Evolutionary conservation across 768 basidiomycete species (phyloP).

Genomic region (Chalciporus sphaerocephalus): DNA sequence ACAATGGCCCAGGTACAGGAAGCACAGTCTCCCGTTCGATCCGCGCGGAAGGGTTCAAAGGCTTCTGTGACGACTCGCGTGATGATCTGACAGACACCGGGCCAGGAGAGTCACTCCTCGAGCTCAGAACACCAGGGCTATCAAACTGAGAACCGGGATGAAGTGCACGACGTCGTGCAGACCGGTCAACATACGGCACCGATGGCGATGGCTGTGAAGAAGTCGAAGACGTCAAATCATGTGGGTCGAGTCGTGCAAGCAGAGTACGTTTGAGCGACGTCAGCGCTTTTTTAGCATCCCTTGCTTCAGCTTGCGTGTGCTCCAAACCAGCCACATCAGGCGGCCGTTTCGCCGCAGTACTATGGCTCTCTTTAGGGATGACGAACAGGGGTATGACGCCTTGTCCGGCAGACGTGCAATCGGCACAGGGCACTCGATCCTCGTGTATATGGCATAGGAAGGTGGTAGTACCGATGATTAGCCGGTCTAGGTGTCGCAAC

Average conservation of each 20-base stretch:
- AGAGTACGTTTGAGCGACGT: constrained; percentile 60
- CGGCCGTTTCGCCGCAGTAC: constrained; percentile 21
- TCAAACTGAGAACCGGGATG: constrained; percentile 49
- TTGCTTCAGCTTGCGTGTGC: constrained; percentile 22
- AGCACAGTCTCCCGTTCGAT: background rate
- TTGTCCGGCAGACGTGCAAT: constrained; percentile 49
- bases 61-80: constrained; percentile 20
- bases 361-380: constrained; percentile 14
- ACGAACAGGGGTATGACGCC: constrained; percentile 58
- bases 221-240: constrained; percentile 10
- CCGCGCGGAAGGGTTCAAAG: constrained; percentile 11
- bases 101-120: constrained; percentile 22
- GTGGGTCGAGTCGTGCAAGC: constrained; percentile 45
- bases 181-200: constrained; percentile 57
- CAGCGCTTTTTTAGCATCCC: constrained; percentile 62
- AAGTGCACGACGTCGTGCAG: constrained; percentile 63
- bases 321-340: constrained; percentile 10
- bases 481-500: constrained; percentile 57
- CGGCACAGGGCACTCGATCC: constrained; percentile 54
- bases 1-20: constrained; percentile 29
- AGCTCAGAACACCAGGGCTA: constrained; percentile 43
- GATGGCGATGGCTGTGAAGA: constrained; percentile 16
- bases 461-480: constrained; percentile 67
- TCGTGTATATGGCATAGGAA: constrained; percentile 70
- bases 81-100: constrained; percentile 2